These are phyloP conservation scores for Irpex lacteus DNA, from an alignment of 1,284 basidiomycete species.

Conservation along the genomic window DNA sequence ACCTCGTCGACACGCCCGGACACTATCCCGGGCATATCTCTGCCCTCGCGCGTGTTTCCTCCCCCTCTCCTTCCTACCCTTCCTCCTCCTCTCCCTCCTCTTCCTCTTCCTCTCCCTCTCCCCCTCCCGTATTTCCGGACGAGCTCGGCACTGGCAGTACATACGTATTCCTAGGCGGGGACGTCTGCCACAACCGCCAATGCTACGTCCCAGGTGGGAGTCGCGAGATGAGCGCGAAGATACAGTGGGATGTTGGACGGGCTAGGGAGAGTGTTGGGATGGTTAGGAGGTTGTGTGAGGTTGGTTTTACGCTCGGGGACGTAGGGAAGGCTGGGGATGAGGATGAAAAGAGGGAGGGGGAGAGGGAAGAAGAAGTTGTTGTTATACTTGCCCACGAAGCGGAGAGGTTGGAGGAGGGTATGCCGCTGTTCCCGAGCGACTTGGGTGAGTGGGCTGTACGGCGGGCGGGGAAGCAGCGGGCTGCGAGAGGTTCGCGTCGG, in stretches of 20 bases:
- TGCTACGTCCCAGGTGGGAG: slow-evolving; percentile 37
- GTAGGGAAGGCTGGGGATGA: slow-evolving; percentile 3
- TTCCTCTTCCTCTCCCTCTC: too few species aligned
- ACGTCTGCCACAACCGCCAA: slow-evolving; percentile 47
- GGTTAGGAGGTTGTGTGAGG: slow-evolving; percentile 10
- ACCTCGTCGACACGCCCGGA: slow-evolving; percentile 29
- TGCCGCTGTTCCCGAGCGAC: slow-evolving; percentile 19
- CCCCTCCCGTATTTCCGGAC: too few species aligned
- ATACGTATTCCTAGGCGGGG: slow-evolving; percentile 58
- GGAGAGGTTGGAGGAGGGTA: slow-evolving; percentile 16
- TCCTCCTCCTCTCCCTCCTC: too few species aligned
- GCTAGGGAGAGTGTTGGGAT: slow-evolving; percentile 17
- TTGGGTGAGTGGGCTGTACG: slow-evolving; percentile 14
- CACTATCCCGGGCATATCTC: slow-evolving; percentile 32
- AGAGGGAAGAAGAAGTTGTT: slow-evolving; percentile 6
- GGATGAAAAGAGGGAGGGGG: slow-evolving; percentile 8
- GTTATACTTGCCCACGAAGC: slow-evolving; percentile 20
- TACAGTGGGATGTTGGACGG: slow-evolving; percentile 10
- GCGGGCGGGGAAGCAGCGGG: slow-evolving; percentile 8
- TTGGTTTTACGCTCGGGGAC: neutral
- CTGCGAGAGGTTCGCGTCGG: neutral
- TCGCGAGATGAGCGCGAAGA: slow-evolving; percentile 27
- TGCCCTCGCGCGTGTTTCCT: slow-evolving; percentile 39
- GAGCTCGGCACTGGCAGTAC: neutral
- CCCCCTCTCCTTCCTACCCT: neutral